A percentile compares a stretch with the other conserved stretches of the same genome.
These are phyloP conservation scores for Amoebophrya sp. DNA, from an alignment of 169 alveolate species.

Conservation along the genomic window DNA sequence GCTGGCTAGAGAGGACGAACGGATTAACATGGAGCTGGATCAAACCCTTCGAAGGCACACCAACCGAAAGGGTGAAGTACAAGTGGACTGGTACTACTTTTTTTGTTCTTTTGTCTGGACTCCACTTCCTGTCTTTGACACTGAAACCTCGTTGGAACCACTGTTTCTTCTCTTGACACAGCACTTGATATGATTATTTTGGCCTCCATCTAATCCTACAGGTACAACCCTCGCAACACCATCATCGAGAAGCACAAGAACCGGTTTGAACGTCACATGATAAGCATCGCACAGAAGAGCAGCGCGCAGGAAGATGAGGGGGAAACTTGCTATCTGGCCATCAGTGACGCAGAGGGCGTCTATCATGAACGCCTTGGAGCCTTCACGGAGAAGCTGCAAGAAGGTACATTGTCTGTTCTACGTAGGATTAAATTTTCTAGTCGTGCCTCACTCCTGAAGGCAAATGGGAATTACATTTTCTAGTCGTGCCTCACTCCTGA, in stretches of 20 bases:
- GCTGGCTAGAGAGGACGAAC: neutral
- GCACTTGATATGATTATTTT: too few species aligned
- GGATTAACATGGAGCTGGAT: neutral
- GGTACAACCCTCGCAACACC: neutral
- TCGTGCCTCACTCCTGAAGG: too few species aligned
- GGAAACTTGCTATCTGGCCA: neutral
- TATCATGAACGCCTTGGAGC: neutral
- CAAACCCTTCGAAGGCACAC: neutral
- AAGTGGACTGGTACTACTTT: neutral
- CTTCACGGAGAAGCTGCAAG: neutral
- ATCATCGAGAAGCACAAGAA: slow-evolving; percentile 22
- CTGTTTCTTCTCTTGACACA: too few species aligned
- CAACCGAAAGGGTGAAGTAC: neutral
- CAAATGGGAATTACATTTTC: too few species aligned
- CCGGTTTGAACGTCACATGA: slow-evolving; percentile 23
- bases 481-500: too few species aligned
- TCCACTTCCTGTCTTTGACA: too few species aligned
- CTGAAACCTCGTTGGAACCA: too few species aligned
- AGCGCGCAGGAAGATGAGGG: slow-evolving; percentile 9
- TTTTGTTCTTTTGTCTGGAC: too few species aligned
- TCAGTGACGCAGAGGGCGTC: neutral
- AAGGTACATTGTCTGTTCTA: too few species aligned
- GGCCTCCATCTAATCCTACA: too few species aligned
- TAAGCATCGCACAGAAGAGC: neutral
- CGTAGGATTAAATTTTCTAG: too few species aligned